A percentile compares a stretch with the other conserved stretches of the same genome.
phyloP scores from a whole-genome alignment of 768 basidiomycete genomes.

The Lactarius indigo region DNA sequence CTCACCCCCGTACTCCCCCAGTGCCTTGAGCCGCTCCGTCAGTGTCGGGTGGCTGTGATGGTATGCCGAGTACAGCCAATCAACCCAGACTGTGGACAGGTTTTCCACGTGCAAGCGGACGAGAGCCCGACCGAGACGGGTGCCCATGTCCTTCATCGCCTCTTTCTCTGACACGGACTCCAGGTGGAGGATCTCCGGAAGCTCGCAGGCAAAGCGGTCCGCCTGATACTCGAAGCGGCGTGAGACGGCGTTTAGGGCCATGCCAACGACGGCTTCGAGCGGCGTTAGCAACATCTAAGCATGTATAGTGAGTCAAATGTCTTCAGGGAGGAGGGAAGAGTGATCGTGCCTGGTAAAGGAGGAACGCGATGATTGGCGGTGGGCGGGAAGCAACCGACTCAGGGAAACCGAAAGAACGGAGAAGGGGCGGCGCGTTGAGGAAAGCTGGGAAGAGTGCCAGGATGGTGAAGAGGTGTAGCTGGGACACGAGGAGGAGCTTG shows the following conservation, averaged over 20 bases:
- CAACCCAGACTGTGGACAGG: conserved; percentile 89
- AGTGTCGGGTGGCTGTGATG: conserved; percentile 96
- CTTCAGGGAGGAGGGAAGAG: neutral
- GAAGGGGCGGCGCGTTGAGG: conserved; percentile 72
- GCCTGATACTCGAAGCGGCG: conserved; percentile 92
- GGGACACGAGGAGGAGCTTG: conserved; percentile 82
- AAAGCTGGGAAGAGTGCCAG: conserved; percentile 89
- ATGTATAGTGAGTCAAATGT: neutral
- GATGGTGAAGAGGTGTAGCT: conserved; percentile 84
- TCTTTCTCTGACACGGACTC: conserved; percentile 41
- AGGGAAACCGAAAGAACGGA: conserved; percentile 80
- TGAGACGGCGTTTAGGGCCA: conserved; percentile 77
- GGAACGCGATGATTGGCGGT: conserved; percentile 81
- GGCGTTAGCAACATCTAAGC: conserved; percentile 75
- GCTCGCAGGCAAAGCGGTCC: conserved; percentile 78
- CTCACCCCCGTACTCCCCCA: conserved; percentile 45
- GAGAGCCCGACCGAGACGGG: conserved; percentile 76
- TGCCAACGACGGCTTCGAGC: conserved; percentile 66
- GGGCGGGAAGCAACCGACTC: conserved; percentile 57
- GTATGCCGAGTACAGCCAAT: conserved; percentile 94
- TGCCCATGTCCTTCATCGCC: conserved; percentile 82
- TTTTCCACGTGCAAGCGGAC: conserved; percentile 89
- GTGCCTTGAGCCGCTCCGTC: conserved; percentile 79
- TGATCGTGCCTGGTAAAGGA: conserved; percentile 69
- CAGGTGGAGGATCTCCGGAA: conserved; percentile 36